A percentile compares a stretch with the other conserved stretches of the same genome.
Conservation (phyloP, 2,329 filamentous ascomycete species). For the Aspergillus hortae region DNA sequence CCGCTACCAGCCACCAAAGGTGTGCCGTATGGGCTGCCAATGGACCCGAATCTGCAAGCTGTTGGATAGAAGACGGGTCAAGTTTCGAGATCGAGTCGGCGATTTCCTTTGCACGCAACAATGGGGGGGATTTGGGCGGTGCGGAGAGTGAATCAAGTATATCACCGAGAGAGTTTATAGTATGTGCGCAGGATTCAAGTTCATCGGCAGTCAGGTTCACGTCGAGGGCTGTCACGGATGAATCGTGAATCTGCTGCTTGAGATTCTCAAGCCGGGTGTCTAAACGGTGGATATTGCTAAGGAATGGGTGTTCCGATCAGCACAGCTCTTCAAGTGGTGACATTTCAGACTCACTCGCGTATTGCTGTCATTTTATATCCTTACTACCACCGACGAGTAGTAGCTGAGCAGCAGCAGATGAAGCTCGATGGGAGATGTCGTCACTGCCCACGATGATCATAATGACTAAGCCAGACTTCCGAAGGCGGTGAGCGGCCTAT, state of each 20-base stretch:
- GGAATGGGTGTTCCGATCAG: neutral
- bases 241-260: slow-evolving; percentile 41
- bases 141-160: slow-evolving; percentile 70
- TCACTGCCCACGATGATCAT: no score
- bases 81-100: slow-evolving; percentile 57
- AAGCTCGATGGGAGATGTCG: neutral
- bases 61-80: slow-evolving; percentile 13
- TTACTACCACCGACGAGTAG: no score
- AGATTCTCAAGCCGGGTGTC: slow-evolving; percentile 57
- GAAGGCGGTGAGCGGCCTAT: no score
- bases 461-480: no score
- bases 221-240: slow-evolving; percentile 8
- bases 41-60: slow-evolving; percentile 18
- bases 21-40: slow-evolving; percentile 63
- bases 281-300: slow-evolving; percentile 54
- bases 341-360: slow-evolving; percentile 6
- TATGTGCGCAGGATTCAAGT: slow-evolving; percentile 10
- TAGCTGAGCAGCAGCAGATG: neutral
- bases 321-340: neutral
- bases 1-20: slow-evolving; percentile 84
- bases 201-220: slow-evolving; percentile 9
- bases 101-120: slow-evolving; percentile 61
- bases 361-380: slow-evolving; percentile 10
- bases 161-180: slow-evolving; percentile 55
- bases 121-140: slow-evolving; percentile 59